Evolutionary conservation across 78 protist genomes (phyloP).

Genomic region (Tieghemostelium lacteum): DNA sequence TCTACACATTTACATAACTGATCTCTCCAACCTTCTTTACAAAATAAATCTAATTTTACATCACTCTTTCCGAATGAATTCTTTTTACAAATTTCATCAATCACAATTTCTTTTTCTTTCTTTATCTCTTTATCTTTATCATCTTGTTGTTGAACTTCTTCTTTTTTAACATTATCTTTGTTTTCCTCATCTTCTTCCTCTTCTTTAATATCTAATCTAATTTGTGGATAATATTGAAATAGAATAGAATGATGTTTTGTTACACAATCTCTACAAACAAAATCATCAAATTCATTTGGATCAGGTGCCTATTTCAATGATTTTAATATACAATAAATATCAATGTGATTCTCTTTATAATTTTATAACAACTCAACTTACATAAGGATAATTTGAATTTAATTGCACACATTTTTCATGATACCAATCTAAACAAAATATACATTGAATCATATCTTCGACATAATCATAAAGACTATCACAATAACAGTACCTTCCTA

Average conservation of each 20-base stretch:
- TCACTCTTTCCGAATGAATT: constrained; percentile 17
- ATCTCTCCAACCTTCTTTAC: constrained; percentile 64
- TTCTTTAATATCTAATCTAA: constrained; percentile 12
- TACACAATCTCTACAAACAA: constrained; percentile 40
- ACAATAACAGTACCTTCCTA: constrained; percentile 79
- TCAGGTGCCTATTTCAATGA: constrained; percentile 15
- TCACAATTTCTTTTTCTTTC: background rate
- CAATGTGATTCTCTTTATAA: background rate
- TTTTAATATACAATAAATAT: background rate
- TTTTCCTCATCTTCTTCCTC: background rate
- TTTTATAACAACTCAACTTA: background rate
- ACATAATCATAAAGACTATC: constrained; percentile 45
- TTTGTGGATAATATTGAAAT: constrained; percentile 9
- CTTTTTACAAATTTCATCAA: background rate
- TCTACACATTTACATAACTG: constrained; percentile 47
- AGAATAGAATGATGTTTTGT: constrained; percentile 11
- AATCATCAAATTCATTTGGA: constrained; percentile 38
- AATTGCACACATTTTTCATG: constrained; percentile 68
- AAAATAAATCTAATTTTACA: constrained; percentile 31
- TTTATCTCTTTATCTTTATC: background rate
- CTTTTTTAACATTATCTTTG: too few species aligned
- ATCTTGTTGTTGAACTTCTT: constrained; percentile 4
- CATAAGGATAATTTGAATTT: constrained; percentile 42
- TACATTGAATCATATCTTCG: constrained; percentile 77
- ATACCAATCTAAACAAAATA: constrained; percentile 75